Evolutionary conservation across 805 yeast species (phyloP).

Genomic region (Wickerhamiella lipophila): DNA sequence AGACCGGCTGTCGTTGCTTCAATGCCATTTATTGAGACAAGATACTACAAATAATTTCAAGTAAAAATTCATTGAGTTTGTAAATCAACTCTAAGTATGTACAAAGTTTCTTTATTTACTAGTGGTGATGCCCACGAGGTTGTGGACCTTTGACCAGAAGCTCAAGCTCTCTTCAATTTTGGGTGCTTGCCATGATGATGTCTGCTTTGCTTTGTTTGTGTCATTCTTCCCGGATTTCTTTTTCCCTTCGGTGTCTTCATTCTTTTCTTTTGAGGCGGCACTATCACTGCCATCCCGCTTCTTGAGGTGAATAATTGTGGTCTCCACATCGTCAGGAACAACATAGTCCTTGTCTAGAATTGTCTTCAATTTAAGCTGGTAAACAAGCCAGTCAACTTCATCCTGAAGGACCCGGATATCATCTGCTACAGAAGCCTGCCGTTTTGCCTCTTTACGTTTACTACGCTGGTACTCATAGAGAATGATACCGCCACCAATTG

Average conservation of each 20-base stretch:
- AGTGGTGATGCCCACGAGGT: no score
- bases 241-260: not conserved
- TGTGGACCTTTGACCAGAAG: not conserved
- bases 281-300: conserved; percentile 12
- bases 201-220: no score
- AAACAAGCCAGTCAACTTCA: conserved; percentile 46
- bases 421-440: conserved; percentile 56
- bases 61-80: no score
- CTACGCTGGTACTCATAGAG: conserved; percentile 60
- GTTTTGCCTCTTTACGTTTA: conserved; percentile 46
- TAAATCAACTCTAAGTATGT: no score
- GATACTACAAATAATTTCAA: conserved; percentile 42
- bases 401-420: conserved; percentile 59
- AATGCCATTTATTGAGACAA: conserved; percentile 71
- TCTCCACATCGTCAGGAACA: conserved; percentile 37
- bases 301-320: conserved; percentile 31
- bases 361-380: conserved; percentile 28
- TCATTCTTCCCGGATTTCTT: no score
- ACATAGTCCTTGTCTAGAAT: conserved; percentile 31
- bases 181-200: no score
- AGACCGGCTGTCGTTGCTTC: conserved; percentile 65
- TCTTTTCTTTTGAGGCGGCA: not conserved
- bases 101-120: no score
- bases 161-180: no score
- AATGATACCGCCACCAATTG: conserved; percentile 68